Base-by-base conservation (phyloP, 441 rosid genomes). In the Sinapis alba region DNA sequence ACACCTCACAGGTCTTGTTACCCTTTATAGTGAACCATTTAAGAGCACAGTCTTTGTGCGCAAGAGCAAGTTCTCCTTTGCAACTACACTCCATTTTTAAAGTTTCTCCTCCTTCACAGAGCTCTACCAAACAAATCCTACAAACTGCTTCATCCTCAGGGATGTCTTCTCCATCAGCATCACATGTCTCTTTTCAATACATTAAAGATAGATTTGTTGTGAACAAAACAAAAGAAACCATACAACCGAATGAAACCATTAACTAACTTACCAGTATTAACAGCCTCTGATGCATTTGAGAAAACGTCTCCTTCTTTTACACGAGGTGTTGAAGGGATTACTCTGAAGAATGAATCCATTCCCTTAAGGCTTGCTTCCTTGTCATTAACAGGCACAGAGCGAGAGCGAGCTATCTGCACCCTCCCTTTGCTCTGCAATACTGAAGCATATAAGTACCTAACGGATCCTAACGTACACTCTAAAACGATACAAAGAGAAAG, bases 21-120 rank as follows among this genome's bases (percentile, higher is more conserved):
- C 99, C 99, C 83, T 93, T 96, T 80, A 96, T 93, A 64, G 94
- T 88, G 80, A 93, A 96, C 99, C 99, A 96, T 85, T 96, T 96
- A 21, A 93, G 83, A 63, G 97, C 97, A 83, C 99, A 96, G 62
- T 91, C 97, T 87, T 88, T 90, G 81, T 93, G 99, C 6, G 97
- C 98, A 73, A 96, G 85, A 63, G 97, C 97, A 30, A 96, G 94
- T 83, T 96, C 99, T 1, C 99, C 99, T 86, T 89, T 96, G 88
- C 99, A 96, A 81, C 97, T 91, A 83, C 99, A 96, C 74, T 93
- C 99, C 96, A 96, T 89, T 85, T 91, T 96, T 16, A 96, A 83
- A 32, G 99, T 91, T 81, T 96, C 98, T 4, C 90, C 97, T 62
- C 97, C 98, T 87, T 96, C 99, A 63, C 94, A 86, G 20, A 96